These are phyloP conservation scores for Thuidium tamariscinum DNA, from an alignment of 225 moss, liverwort and hornwort species.

Conservation along the genomic window DNA sequence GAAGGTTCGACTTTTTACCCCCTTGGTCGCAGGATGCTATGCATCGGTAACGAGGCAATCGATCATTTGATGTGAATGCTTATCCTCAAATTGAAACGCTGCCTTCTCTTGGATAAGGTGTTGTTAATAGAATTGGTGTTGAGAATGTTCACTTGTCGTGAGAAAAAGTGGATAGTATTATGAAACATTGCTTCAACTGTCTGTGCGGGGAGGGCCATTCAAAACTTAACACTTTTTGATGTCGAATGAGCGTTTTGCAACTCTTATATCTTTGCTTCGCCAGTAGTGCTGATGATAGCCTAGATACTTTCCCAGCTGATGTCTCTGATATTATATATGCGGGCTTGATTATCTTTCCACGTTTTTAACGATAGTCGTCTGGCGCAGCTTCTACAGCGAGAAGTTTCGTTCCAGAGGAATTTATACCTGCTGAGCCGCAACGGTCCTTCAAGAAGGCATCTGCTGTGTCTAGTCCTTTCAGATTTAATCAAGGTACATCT, in stretches of 20 bases:
- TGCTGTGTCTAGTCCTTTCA: not conserved
- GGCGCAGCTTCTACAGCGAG: not conserved
- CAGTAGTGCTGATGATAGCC: not conserved
- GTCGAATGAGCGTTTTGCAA: not conserved
- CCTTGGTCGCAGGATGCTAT: not conserved
- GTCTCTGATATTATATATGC: not conserved
- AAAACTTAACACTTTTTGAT: not conserved
- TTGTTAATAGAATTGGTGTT: not conserved
- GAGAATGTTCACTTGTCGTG: not conserved
- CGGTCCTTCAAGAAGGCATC: not conserved
- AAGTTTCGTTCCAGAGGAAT: not conserved
- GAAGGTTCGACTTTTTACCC: not conserved
- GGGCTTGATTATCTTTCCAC: not conserved
- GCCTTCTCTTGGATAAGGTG: not conserved
- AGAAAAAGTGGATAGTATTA: not conserved
- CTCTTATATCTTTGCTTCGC: not conserved
- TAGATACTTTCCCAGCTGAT: not conserved
- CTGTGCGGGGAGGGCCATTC: not conserved
- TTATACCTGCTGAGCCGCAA: not conserved
- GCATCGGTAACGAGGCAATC: not conserved
- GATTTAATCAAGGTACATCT: slow-evolving; percentile 1
- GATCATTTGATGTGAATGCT: not conserved
- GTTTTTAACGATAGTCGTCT: not conserved
- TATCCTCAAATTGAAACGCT: not conserved
- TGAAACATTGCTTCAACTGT: not conserved